Evolutionary conservation across 352 stramenopile genomes (phyloP), one percentile per base, ranked within the genome.

Genomic region (Thalassiosira exigua): DNA sequence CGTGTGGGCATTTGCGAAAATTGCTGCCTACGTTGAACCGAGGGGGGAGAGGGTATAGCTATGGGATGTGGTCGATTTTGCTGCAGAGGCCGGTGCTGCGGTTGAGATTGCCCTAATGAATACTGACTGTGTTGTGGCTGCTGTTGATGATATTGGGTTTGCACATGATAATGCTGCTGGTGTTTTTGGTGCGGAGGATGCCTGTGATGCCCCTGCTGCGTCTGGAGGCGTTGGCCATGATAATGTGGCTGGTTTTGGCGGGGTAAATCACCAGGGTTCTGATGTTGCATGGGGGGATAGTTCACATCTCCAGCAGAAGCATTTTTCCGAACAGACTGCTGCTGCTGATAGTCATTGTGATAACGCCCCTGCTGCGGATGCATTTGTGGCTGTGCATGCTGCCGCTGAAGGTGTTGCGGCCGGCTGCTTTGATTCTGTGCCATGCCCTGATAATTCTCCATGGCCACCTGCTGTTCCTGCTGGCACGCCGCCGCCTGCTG

Each of bases 401-500:
- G n/a, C n/a, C n/a, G n/a, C 36, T 53, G 44, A 53, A 53, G 19
- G 24, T 53, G 44, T 19, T 53, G 44, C n/a, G 44, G 44, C n/a
- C 19, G 7, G 7, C 36, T n/a, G n/a, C n/a, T n/a, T n/a, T n/a
- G n/a, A n/a, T n/a, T n/a, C n/a, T n/a, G n/a, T n/a, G n/a, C n/a
- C n/a, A n/a, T n/a, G n/a, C n/a, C n/a, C n/a, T n/a, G n/a, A n/a
- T n/a, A n/a, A n/a, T n/a, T n/a, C n/a, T n/a, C n/a, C n/a, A n/a
- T n/a, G n/a, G n/a, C 36, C 36, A 17, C 44, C 3, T 46, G 29
- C 36, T 75, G 64, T 46, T 75, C 54, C 19, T 52, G 26, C 57
- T 74, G 52, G 4, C 52, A 46, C 56, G 26, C 52, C 62, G 50
- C 33, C 26, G 48, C 30, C 69, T 75, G 56, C 26, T 51, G 19